Conservation (phyloP, 768 basidiomycete species). For the Arthromyces matolae region DNA sequence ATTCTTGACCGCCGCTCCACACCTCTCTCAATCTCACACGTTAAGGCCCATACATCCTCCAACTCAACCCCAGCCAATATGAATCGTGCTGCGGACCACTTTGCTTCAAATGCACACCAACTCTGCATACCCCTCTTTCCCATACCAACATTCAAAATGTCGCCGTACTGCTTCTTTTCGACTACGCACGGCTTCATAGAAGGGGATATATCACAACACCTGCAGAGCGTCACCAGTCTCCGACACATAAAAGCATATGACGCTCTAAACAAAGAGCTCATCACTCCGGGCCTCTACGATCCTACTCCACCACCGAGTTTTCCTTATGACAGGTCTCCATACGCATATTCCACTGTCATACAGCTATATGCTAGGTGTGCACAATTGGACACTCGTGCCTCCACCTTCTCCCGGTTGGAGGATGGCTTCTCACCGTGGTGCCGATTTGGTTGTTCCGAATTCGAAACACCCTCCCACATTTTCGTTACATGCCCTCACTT, state of each 20-base stretch:
- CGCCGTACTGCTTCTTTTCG: too few species aligned
- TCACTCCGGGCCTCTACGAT: too few species aligned
- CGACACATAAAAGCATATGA: too few species aligned
- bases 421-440: not conserved
- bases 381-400: not conserved
- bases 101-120: not conserved
- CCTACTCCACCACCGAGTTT: not conserved
- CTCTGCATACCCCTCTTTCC: not conserved
- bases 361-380: not conserved
- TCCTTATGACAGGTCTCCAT: not conserved
- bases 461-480: not conserved
- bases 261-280: too few species aligned
- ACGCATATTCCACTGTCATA: not conserved
- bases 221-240: too few species aligned
- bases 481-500: not conserved
- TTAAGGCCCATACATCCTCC: not conserved
- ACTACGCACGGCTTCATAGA: too few species aligned
- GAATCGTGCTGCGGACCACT: not conserved
- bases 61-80: not conserved
- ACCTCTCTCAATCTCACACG: not conserved
- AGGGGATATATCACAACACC: too few species aligned
- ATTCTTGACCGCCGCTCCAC: not conserved
- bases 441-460: not conserved
- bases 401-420: not conserved
- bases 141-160: not conserved